These are phyloP conservation scores for Penicillium sp. DNA, from an alignment of 2,329 filamentous ascomycete genomes.

Conservation along the genomic window DNA sequence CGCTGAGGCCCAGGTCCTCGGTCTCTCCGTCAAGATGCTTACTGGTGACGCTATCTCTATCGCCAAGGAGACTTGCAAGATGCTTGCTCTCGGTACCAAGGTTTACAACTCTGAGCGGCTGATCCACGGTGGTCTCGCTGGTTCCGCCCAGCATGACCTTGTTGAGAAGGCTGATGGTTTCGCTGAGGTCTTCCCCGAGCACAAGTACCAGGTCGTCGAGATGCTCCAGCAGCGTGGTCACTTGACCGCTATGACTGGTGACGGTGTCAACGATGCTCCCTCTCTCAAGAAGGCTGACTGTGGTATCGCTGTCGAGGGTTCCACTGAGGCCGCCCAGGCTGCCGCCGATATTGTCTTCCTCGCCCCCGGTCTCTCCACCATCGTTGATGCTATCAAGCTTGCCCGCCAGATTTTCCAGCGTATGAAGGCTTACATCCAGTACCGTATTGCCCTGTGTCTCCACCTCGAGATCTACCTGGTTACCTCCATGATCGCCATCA, in stretches of 20 bases:
- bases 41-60: conserved; percentile 78
- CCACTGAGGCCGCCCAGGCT: conserved; percentile 69
- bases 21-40: conserved; percentile 77
- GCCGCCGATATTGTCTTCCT: conserved; percentile 74
- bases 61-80: conserved; percentile 78
- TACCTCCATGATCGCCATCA: conserved; percentile 75
- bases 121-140: conserved; percentile 71
- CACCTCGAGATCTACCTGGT: conserved; percentile 74
- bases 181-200: conserved; percentile 71
- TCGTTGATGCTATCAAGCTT: conserved; percentile 71
- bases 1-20: conserved; percentile 70
- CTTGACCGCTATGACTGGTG: conserved; percentile 73
- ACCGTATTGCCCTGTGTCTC: conserved; percentile 71
- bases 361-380: conserved; percentile 67
- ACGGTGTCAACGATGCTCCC: conserved; percentile 72
- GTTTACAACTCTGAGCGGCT: conserved; percentile 78
- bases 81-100: conserved; percentile 74
- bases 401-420: conserved; percentile 73
- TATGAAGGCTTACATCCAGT: conserved; percentile 75
- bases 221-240: conserved; percentile 72
- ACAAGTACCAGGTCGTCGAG: conserved; percentile 74
- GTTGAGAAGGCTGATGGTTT: conserved; percentile 73
- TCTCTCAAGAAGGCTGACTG: conserved; percentile 73
- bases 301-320: conserved; percentile 70
- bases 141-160: conserved; percentile 71